Conservation (phyloP, 768 basidiomycete genomes). For the Phylloporus sp. region DNA sequence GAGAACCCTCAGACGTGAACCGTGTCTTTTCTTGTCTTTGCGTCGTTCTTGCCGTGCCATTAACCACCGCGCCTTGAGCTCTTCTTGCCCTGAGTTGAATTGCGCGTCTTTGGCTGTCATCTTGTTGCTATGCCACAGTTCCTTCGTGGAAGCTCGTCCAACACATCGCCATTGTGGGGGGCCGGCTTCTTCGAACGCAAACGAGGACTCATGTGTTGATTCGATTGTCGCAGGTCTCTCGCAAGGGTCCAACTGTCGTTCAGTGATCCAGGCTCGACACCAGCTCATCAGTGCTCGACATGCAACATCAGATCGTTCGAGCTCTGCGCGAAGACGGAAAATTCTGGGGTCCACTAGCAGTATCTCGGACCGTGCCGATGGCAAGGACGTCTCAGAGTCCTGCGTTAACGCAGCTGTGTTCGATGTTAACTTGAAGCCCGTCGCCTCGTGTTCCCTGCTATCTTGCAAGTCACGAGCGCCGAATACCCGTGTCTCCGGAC, state of each 20-base stretch:
- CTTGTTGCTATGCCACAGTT: neutral
- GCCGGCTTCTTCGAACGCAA: neutral
- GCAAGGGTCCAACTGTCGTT: neutral
- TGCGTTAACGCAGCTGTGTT: neutral
- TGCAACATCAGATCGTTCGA: constrained; percentile 3
- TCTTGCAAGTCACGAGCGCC: neutral
- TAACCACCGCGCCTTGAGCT: constrained; percentile 8
- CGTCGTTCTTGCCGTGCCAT: neutral
- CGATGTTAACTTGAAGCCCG: too few species aligned
- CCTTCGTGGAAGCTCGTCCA: neutral
- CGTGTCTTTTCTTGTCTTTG: neutral
- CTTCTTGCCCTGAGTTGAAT: constrained; percentile 7
- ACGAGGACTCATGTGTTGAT: neutral
- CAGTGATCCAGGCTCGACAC: constrained; percentile 3
- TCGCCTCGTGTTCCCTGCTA: neutral
- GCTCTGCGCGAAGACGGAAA: constrained; percentile 1
- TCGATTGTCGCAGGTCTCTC: neutral
- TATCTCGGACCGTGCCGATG: neutral
- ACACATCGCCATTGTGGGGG: neutral
- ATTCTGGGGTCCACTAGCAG: constrained; percentile 12
- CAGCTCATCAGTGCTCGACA: constrained; percentile 9
- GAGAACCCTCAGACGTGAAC: neutral
- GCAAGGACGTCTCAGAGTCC: neutral
- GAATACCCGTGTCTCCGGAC: neutral
- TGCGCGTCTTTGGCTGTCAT: neutral